Conservation (phyloP, 2,329 filamentous ascomycete genomes). For the Lizonia empirigonia region DNA sequence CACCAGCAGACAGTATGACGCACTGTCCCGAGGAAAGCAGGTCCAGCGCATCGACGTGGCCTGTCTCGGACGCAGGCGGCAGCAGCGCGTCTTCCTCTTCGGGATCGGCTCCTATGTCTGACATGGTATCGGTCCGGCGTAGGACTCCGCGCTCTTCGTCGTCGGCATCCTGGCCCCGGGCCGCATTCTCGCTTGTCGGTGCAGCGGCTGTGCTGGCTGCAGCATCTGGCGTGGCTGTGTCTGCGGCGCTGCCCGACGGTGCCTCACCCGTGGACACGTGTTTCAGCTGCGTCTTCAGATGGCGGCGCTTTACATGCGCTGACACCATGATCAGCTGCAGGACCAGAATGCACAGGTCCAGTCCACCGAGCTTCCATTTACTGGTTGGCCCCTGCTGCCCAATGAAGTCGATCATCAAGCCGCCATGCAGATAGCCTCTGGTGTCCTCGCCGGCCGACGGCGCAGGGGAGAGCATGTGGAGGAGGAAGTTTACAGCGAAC, state of each 20-base stretch:
- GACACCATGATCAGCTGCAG: slow-evolving; percentile 65
- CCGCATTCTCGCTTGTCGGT: slow-evolving; percentile 17
- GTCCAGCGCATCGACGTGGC: slow-evolving; percentile 48
- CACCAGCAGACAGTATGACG: slow-evolving; percentile 52
- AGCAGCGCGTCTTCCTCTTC: slow-evolving; percentile 41
- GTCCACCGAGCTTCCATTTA: slow-evolving; percentile 56
- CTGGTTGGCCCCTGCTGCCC: slow-evolving; percentile 64
- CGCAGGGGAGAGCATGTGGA: slow-evolving; percentile 53
- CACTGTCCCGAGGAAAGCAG: slow-evolving; percentile 55
- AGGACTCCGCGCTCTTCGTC: slow-evolving; percentile 64
- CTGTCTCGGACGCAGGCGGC: slow-evolving; percentile 34
- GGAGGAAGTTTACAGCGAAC: slow-evolving; percentile 62
- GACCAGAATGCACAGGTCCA: slow-evolving; percentile 61
- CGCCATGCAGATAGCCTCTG: slow-evolving; percentile 64
- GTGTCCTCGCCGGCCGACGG: slow-evolving; percentile 56
- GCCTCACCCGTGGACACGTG: slow-evolving; percentile 31
- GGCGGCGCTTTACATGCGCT: slow-evolving; percentile 58
- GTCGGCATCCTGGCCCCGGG: slow-evolving; percentile 60
- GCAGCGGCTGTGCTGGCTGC: slow-evolving; percentile 8
- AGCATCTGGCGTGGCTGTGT: slow-evolving; percentile 18
- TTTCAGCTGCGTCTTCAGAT: slow-evolving; percentile 50
- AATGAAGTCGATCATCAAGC: slow-evolving; percentile 68
- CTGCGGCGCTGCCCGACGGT: slow-evolving; percentile 10
- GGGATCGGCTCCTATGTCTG: slow-evolving; percentile 50
- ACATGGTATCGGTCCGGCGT: slow-evolving; percentile 47